phyloP scores from a whole-genome alignment of 345 rosid species.

The thale cress (Arabidopsis thaliana) region TAIR10.1 NC_003075.7:13682501-13683000 shows the following conservation, averaged over 20 bases:
- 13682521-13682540: not conserved
- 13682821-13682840: constrained; percentile 56
- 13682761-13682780: constrained; percentile 41
- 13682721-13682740: constrained; percentile 33
- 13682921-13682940: constrained; percentile 61
- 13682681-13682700: constrained; percentile 20
- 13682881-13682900: not conserved
- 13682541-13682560: not conserved
- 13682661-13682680: constrained; percentile 39
- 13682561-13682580: not conserved
- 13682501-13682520: constrained; percentile 27
- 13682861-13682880: constrained; percentile 8
- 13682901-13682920: not conserved
- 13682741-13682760: constrained; percentile 36
- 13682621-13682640: constrained; percentile 9
- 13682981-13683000: constrained; percentile 98
- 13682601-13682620: constrained; percentile 29
- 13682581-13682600: constrained; percentile 23
- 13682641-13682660: constrained; percentile 27
- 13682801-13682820: constrained; percentile 45
- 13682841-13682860: constrained; percentile 6
- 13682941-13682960: constrained; percentile 48
- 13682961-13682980: constrained; percentile 41
- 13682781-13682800: constrained; percentile 45
- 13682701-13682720: constrained; percentile 35